phyloP scores from a whole-genome alignment of 352 stramenopile genomes.

The Globisporangium iwayamae region DNA sequence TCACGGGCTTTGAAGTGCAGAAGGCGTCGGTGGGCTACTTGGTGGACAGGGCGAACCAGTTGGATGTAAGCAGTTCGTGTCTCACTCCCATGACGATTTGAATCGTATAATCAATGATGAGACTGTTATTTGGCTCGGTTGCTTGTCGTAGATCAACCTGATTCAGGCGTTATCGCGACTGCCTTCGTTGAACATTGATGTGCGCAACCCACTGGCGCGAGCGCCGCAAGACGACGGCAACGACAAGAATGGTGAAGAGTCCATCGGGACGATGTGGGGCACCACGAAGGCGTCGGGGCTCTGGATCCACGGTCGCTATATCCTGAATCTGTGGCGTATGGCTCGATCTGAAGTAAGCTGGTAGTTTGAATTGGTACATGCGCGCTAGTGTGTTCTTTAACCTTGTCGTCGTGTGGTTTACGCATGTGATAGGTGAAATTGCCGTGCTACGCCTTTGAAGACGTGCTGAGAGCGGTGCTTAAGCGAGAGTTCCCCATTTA shows the following conservation, averaged over 20 bases:
- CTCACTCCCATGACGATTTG: background rate
- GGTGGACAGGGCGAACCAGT: slow-evolving; percentile 51
- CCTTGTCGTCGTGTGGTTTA: no score
- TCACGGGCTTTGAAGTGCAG: slow-evolving; percentile 87
- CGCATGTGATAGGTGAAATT: slow-evolving; percentile 65
- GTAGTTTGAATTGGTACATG: no score
- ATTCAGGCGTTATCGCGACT: slow-evolving; percentile 68
- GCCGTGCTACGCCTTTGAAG: slow-evolving; percentile 74
- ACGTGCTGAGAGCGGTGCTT: slow-evolving; percentile 66
- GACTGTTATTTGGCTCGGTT: background rate
- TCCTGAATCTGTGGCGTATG: slow-evolving; percentile 92
- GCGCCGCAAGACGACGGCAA: slow-evolving; percentile 24
- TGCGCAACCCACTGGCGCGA: slow-evolving; percentile 34
- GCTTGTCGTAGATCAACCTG: slow-evolving; percentile 49
- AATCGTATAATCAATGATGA: background rate
- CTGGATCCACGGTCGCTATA: slow-evolving; percentile 87
- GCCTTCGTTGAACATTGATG: slow-evolving; percentile 46
- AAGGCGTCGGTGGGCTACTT: slow-evolving; percentile 76
- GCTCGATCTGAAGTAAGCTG: slow-evolving; percentile 56
- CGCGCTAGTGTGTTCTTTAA: background rate
- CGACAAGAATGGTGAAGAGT: slow-evolving; percentile 26
- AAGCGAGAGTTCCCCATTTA: slow-evolving; percentile 65
- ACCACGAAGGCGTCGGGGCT: slow-evolving; percentile 82
- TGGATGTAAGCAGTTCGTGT: slow-evolving; percentile 33
- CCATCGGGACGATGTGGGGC: slow-evolving; percentile 73